These are phyloP conservation scores for cucumber (Cucumis sativus) DNA, from an alignment of 306 rosid genomes.

Conservation along the genomic window Cucumber_9930_V3 NC_026658.2:2759501-2760000, in stretches of 20 bases:
- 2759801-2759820: slow-evolving; percentile 82
- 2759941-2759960: slow-evolving; percentile 53
- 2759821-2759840: slow-evolving; percentile 71
- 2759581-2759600: slow-evolving; percentile 55
- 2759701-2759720: slow-evolving; percentile 49
- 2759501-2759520: slow-evolving; percentile 45
- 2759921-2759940: slow-evolving; percentile 56
- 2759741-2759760: slow-evolving; percentile 74
- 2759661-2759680: slow-evolving; percentile 78
- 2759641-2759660: slow-evolving; percentile 80
- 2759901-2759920: slow-evolving; percentile 41
- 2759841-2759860: slow-evolving; percentile 86
- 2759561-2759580: slow-evolving; percentile 75
- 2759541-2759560: slow-evolving; percentile 75
- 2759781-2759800: slow-evolving; percentile 74
- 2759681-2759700: slow-evolving; percentile 78
- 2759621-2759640: slow-evolving; percentile 93
- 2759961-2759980: slow-evolving; percentile 63
- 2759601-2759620: slow-evolving; percentile 59
- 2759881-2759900: slow-evolving; percentile 67
- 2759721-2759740: slow-evolving; percentile 57
- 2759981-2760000: slow-evolving; percentile 73
- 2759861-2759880: slow-evolving; percentile 79
- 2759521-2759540: slow-evolving; percentile 96
- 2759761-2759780: slow-evolving; percentile 81